Base-by-base conservation (phyloP, 2,329 filamentous ascomycete genomes). In the Scedosporium minutisporum region DNA sequence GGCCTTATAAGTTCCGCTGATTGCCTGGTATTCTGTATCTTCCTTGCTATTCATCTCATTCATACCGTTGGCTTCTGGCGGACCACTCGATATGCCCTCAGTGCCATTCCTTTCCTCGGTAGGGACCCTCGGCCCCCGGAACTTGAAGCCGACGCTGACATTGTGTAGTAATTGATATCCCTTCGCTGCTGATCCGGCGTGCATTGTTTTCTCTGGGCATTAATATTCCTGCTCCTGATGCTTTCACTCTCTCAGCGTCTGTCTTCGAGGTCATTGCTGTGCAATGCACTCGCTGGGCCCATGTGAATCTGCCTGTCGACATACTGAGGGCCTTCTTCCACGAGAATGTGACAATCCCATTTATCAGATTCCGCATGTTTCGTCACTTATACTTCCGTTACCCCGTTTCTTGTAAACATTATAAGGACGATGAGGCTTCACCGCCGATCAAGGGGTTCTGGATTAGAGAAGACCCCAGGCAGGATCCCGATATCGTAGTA, bases 1-100 rank as follows among this genome's bases (percentile, higher is more conserved):
- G 83, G 84, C 42, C 86, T 88, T 63, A 84, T 95, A 55, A 90
- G 87, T 6, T 88, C 88, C 73, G 72, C 91, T 29, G 91, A 95
- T 76, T 92, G 89, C 76, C 63, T 88, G 33, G 84, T 87, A 63
- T 95, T 93, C 70, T 80, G 89, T 58, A 60, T 87, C 51, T 87
- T 90, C 68, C 81, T 93, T 14, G 77, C 85, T 3, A 89, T 88
- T 3, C 88, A 93, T 73, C 77, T 95, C 44, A 75, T 93, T 41
- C 75, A 87, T 65, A 83, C 87, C 63, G 86, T 87, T 65, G 88
- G 89, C 29, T 69, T 90, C 16, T 73, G 86, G 63, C 75, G 78
- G 58, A 86, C 87, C 1, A 69, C 84, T 29, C 69, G 74, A 66
- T 87, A 86, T 62, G 60, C 48, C 29, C 42, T 62, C 18, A 16